A percentile compares a stretch with the other conserved stretches of the same genome.
Evolutionary conservation across 1,139 yeast species (phyloP).

Genomic region (Trichomonascaceae sp.): DNA sequence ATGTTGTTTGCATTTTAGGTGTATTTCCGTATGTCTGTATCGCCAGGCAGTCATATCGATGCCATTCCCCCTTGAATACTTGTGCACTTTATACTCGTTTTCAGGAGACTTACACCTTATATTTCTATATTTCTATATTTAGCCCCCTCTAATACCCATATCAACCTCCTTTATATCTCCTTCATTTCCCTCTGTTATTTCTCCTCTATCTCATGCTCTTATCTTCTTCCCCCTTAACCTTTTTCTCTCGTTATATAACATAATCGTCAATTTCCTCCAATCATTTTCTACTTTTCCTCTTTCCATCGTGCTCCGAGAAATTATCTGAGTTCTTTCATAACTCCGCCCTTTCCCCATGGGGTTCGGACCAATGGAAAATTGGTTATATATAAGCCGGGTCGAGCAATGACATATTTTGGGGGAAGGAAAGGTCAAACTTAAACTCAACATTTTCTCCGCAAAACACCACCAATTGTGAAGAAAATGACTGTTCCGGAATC

Average conservation of each 20-base stretch:
- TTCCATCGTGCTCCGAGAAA: neutral
- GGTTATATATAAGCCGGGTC: neutral
- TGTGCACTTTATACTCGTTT: too few relatives aligned
- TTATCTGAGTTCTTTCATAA: neutral
- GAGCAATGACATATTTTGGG: neutral
- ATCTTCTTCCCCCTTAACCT: too few relatives aligned
- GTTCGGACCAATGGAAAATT: neutral
- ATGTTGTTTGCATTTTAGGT: too few relatives aligned
- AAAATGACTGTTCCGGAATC: conserved; percentile 71
- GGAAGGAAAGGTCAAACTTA: neutral
- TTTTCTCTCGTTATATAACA: neutral
- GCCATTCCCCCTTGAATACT: too few relatives aligned
- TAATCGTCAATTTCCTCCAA: neutral
- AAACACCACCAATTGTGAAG: neutral
- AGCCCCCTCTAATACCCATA: too few relatives aligned
- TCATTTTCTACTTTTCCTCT: neutral
- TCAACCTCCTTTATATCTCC: too few relatives aligned
- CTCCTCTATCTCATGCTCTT: too few relatives aligned
- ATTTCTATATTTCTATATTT: too few relatives aligned
- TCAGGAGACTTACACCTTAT: too few relatives aligned
- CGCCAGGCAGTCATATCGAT: too few relatives aligned
- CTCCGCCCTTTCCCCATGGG: neutral
- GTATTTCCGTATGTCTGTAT: too few relatives aligned
- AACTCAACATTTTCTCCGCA: neutral
- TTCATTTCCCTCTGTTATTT: too few relatives aligned